Percentiles rank a stretch among this genome's conserved stretches.
Evolutionary conservation across 495 filamentous ascomycete species (phyloP).

Genomic region (Hypoxylon lienhwacheense): DNA sequence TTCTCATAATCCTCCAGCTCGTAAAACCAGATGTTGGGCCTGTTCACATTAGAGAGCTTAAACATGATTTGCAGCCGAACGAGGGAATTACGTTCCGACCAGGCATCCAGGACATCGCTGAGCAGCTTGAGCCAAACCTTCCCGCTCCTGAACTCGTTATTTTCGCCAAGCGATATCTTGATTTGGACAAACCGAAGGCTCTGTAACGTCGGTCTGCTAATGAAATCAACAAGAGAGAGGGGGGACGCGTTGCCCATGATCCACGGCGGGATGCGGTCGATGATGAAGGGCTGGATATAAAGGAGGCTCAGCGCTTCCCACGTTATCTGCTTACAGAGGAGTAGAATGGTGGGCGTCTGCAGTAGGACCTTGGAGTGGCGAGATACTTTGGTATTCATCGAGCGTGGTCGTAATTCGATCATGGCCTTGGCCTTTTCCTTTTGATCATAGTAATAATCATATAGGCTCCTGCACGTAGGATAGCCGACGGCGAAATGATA

Average conservation of each 20-base stretch:
- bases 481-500: slow-evolving; percentile 36
- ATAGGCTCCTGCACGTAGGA: slow-evolving; percentile 36
- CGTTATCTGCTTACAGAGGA: slow-evolving; percentile 44
- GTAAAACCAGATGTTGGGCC: slow-evolving; percentile 27
- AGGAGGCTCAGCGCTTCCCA: slow-evolving; percentile 37
- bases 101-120: slow-evolving; percentile 29
- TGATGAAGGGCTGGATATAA: slow-evolving; percentile 29
- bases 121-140: slow-evolving; percentile 36
- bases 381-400: slow-evolving; percentile 12
- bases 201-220: slow-evolving; percentile 38
- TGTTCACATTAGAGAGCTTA: slow-evolving; percentile 30
- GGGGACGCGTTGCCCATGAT: slow-evolving; percentile 34
- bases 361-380: slow-evolving; percentile 22
- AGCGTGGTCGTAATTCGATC: slow-evolving; percentile 12
- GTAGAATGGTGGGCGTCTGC: slow-evolving; percentile 38
- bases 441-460: slow-evolving; percentile 35
- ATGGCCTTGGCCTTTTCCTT: slow-evolving; percentile 28
- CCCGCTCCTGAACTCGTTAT: slow-evolving; percentile 31
- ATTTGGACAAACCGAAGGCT: slow-evolving; percentile 39
- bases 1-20: slow-evolving; percentile 31
- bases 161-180: slow-evolving; percentile 38
- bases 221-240: slow-evolving; percentile 36
- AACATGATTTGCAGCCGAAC: slow-evolving; percentile 38
- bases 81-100: slow-evolving; percentile 34
- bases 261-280: slow-evolving; percentile 46